Conservation (phyloP, 2,329 filamentous ascomycete genomes). For the Zymoseptoria passerinii region DNA sequence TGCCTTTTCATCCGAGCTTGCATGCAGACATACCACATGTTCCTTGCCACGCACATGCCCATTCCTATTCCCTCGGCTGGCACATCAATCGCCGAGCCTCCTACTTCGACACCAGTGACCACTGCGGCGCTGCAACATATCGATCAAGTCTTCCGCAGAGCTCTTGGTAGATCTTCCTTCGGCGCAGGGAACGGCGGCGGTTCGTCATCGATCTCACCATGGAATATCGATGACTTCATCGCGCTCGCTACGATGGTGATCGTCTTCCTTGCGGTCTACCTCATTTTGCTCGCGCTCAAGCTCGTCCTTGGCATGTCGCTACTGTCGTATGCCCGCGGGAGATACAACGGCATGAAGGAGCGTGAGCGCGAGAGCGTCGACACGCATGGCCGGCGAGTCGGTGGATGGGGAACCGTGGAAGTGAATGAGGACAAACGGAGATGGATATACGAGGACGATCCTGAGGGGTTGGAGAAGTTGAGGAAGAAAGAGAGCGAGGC, state of each 20-base stretch:
- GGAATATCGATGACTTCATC: constrained; percentile 61
- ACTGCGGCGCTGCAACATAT: constrained; percentile 71
- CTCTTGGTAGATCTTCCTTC: constrained; percentile 66
- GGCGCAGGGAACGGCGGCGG: constrained; percentile 34
- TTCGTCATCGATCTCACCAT: constrained; percentile 32
- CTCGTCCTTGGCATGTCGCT: constrained; percentile 82
- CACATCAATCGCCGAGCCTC: constrained; percentile 51
- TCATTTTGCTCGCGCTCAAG: constrained; percentile 67
- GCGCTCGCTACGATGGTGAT: constrained; percentile 73
- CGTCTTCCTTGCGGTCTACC: constrained; percentile 75
- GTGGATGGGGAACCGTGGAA: constrained; percentile 78
- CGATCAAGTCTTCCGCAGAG: constrained; percentile 67
- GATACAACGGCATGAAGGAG: constrained; percentile 74
- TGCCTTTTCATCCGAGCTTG: constrained; percentile 93
- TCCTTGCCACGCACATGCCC: constrained; percentile 77
- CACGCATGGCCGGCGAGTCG: constrained; percentile 66
- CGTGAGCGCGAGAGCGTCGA: constrained; percentile 46
- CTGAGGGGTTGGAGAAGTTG: constrained; percentile 56
- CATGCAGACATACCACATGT: constrained; percentile 97
- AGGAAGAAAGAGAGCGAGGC: constrained; percentile 55
- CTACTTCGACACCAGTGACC: constrained; percentile 57
- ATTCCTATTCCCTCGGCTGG: constrained; percentile 60
- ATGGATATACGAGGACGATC: constrained; percentile 81
- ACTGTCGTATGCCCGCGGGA: constrained; percentile 65
- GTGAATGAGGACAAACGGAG: constrained; percentile 77